These are phyloP conservation scores for Oryza meridionalis DNA, from an alignment of 176 grass and related monocot genomes.

Conservation along the genomic window DNA sequence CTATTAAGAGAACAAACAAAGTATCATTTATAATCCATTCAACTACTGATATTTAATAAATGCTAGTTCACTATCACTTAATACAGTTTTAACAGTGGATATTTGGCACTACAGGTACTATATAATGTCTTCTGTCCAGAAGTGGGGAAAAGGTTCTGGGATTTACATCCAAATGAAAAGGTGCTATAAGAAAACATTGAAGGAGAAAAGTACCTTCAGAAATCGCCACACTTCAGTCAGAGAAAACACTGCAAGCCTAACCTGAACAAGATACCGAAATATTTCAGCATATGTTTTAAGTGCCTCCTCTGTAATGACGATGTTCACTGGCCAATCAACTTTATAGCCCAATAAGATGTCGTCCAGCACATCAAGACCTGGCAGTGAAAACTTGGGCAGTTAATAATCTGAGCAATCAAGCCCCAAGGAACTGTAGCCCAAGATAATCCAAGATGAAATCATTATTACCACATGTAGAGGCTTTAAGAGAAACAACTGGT, in stretches of 20 bases:
- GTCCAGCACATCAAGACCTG: constrained; percentile 79
- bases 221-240: constrained; percentile 75
- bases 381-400: constrained; percentile 39
- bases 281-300: constrained; percentile 94
- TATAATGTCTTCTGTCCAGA: constrained; percentile 26
- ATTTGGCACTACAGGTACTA: background rate
- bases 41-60: background rate
- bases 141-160: constrained; percentile 3
- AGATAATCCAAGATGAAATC: constrained; percentile 27
- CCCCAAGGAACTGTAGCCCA: constrained; percentile 6
- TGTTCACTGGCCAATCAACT: constrained; percentile 95
- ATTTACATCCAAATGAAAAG: constrained; percentile 26
- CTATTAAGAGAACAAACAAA: constrained; percentile 25
- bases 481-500: constrained; percentile 40
- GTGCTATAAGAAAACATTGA: constrained; percentile 27
- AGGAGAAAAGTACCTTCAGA: constrained; percentile 69
- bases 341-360: constrained; percentile 84
- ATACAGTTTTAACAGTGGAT: background rate
- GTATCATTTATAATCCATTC: background rate
- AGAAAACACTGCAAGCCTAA: constrained; percentile 80
- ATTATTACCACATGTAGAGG: constrained; percentile 67
- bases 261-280: constrained; percentile 86
- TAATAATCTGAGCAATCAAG: constrained; percentile 30
- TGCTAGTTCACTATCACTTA: background rate
- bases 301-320: constrained; percentile 78